Base-by-base conservation (phyloP, 768 basidiomycete species). In the Cantharellus cinnabarinus region DNA sequence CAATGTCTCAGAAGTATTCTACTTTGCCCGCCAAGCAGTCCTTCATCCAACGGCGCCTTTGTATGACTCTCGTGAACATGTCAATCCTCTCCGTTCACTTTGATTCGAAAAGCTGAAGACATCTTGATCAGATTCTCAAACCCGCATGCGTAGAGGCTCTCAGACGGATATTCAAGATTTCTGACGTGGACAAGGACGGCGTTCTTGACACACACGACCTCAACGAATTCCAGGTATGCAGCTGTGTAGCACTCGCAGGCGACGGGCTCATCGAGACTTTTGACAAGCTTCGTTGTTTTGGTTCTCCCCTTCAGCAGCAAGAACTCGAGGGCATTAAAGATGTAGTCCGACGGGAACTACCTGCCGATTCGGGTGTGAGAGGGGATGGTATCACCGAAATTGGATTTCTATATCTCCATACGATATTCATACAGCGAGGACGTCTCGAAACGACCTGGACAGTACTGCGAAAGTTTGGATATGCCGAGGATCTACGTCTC, bases 371-470 rank as follows among this genome's bases (percentile, higher is more conserved):
- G 37, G 83, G 83, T 39, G 81, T 94, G 50, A 80, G 77, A 41
- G 80, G 80, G 59, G 79, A 76, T 61, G 91, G 89, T 15, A 74
- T 99, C 62, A 97, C 93, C 2, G 89, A 95, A 71, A 79, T 80
- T 3, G 94, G 94, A 0, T 97, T 97, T 72, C 70, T 97, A 42
- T 93, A 87, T 67, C 80, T 99, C 7, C 90, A 97, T 69, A 97
- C 94, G 2, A 87, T 82, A 64, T 99, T 99, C 71, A 95, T 99
- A 59, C 94, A 94, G 71, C 81, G 84, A 48, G 94, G 94, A 29
- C 78, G 94, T 54, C 75, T 94, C 62, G 94, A 99, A 70, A 98
- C 94, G 37, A 98, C 94, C 1, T 99, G 94, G 94, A 93, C 89
- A 4, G 90, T 94, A 3, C 75, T 99, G 63, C 75, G 93, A 62